These are phyloP conservation scores for Rhizophagus sp. DNA, from an alignment of 192 early-diverging fungal genomes.

Conservation along the genomic window DNA sequence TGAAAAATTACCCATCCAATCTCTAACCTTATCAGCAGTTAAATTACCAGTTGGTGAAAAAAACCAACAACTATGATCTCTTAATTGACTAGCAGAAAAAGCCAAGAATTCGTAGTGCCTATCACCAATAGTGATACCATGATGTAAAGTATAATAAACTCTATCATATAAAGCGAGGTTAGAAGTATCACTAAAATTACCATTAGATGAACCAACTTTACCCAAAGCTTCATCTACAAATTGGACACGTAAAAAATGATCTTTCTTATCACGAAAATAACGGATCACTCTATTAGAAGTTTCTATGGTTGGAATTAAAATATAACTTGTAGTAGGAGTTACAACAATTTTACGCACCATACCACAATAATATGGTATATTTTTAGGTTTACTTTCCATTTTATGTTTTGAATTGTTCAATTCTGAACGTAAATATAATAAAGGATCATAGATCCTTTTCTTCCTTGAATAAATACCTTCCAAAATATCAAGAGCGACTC, in stretches of 20 bases:
- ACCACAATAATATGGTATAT: slow-evolving; percentile 48
- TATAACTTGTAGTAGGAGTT: slow-evolving; percentile 66
- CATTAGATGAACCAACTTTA: slow-evolving; percentile 37
- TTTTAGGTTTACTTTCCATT: slow-evolving; percentile 26
- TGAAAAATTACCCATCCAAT: slow-evolving; percentile 73
- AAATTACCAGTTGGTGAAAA: slow-evolving; percentile 54
- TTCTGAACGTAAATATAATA: slow-evolving; percentile 30
- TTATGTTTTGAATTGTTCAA: background rate
- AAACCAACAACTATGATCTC: slow-evolving; percentile 74
- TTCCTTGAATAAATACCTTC: slow-evolving; percentile 33
- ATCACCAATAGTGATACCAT: slow-evolving; percentile 59
- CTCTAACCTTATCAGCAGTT: slow-evolving; percentile 52
- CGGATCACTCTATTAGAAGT: slow-evolving; percentile 72
- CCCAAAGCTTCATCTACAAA: slow-evolving; percentile 65
- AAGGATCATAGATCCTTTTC: slow-evolving; percentile 44
- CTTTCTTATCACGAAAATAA: slow-evolving; percentile 45
- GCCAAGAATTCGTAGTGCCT: slow-evolving; percentile 62
- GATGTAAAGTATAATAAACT: slow-evolving; percentile 46
- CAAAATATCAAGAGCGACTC: slow-evolving; percentile 38
- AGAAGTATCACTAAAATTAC: background rate
- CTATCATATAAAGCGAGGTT: slow-evolving; percentile 48
- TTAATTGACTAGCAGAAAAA: slow-evolving; percentile 63
- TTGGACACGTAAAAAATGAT: slow-evolving; percentile 69
- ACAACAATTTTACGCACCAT: slow-evolving; percentile 58
- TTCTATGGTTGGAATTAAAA: slow-evolving; percentile 64